These are phyloP conservation scores for Styphnolobium japonicum DNA, from an alignment of 306 rosid species.

Conservation along the genomic window DNA sequence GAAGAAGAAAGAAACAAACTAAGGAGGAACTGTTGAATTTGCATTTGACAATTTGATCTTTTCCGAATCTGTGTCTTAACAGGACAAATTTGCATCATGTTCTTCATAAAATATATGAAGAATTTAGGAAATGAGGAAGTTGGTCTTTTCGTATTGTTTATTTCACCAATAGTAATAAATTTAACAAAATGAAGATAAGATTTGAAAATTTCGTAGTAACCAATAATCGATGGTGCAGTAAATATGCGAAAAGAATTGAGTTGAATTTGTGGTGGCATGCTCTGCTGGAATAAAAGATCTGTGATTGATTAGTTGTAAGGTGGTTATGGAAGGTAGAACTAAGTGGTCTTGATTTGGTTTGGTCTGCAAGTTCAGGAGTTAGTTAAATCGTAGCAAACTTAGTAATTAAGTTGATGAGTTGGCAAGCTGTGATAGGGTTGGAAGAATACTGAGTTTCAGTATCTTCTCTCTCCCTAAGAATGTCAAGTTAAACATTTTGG, in stretches of 20 bases:
- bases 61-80: background rate
- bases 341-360: background rate
- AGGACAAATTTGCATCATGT: background rate
- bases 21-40: background rate
- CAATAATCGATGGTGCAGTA: background rate
- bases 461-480: background rate
- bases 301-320: background rate
- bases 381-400: background rate
- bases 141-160: background rate
- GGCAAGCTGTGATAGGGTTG: background rate
- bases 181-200: background rate
- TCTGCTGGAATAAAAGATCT: background rate
- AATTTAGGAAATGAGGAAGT: background rate
- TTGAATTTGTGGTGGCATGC: background rate
- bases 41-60: background rate
- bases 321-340: background rate
- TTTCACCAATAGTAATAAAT: background rate
- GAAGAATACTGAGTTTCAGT: background rate
- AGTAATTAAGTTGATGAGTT: conserved; percentile 1
- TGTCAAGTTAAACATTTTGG: background rate
- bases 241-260: background rate
- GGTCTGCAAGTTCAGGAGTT: background rate
- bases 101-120: background rate
- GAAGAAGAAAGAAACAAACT: background rate
- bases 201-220: background rate